Percentiles rank a stretch among this genome's conserved stretches.
Conservation (phyloP, 805 yeast species). For the Suhomyces sp. region DNA sequence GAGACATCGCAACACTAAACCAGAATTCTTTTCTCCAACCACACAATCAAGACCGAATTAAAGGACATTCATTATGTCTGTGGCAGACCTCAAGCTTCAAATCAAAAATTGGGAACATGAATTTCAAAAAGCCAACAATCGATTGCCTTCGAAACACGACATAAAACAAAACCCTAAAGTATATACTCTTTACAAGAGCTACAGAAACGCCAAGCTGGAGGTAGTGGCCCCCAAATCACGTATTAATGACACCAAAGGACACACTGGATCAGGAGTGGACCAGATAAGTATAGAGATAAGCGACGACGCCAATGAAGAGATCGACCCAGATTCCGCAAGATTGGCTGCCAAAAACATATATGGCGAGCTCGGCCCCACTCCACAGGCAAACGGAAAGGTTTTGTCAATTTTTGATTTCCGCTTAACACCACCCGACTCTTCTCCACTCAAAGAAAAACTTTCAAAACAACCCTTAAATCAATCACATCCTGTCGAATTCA, state of each 20-base stretch:
- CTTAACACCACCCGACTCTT: slow-evolving; percentile 43
- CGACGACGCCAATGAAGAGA: background rate
- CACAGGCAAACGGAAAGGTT: slow-evolving; percentile 77
- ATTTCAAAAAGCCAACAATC: slow-evolving; percentile 25
- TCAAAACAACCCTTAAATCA: background rate
- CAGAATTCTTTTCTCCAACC: background rate
- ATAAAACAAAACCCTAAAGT: slow-evolving; percentile 29
- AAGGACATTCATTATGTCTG: background rate
- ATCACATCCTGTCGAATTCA: slow-evolving; percentile 20
- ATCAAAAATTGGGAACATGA: slow-evolving; percentile 42
- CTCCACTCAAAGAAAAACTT: slow-evolving; percentile 28
- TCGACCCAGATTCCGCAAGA: background rate
- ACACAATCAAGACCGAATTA: background rate
- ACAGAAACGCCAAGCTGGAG: slow-evolving; percentile 17
- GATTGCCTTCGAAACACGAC: slow-evolving; percentile 34
- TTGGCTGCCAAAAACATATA: slow-evolving; percentile 8
- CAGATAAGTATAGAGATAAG: background rate
- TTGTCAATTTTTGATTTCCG: slow-evolving; percentile 66
- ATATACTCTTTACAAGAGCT: slow-evolving; percentile 31
- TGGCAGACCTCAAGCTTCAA: slow-evolving; percentile 20
- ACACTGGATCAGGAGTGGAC: background rate
- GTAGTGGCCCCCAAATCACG: background rate
- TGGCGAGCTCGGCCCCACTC: slow-evolving; percentile 75
- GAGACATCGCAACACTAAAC: background rate
- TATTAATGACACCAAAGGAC: background rate